phyloP scores from a whole-genome alignment of 2,329 filamentous ascomycete genomes.

The Colletotrichum zoysiae region DNA sequence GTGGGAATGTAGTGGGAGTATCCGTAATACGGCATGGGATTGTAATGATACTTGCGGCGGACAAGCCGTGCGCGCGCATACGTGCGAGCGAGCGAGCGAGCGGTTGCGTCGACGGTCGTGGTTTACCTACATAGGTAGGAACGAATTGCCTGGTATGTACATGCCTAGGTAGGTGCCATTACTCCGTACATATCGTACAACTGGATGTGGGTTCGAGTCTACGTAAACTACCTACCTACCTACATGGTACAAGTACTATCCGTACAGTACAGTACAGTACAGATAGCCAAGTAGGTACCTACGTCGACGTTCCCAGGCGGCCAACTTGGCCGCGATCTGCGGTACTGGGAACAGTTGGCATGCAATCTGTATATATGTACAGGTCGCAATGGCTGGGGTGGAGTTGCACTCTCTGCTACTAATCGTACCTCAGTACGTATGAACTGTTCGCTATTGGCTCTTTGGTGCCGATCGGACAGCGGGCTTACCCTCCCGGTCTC shows the following conservation, averaged over 20 bases:
- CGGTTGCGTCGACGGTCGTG: conserved; percentile 34
- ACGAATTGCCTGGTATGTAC: too few relatives aligned
- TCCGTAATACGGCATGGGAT: conserved; percentile 34
- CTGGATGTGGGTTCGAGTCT: conserved; percentile 28
- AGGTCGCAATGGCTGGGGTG: background rate
- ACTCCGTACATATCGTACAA: too few relatives aligned
- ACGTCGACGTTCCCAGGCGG: conserved; percentile 34
- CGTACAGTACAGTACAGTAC: too few relatives aligned
- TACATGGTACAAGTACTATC: too few relatives aligned
- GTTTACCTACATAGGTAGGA: background rate
- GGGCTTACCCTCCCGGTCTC: background rate
- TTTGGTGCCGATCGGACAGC: conserved; percentile 25
- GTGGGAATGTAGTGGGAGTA: conserved; percentile 37
- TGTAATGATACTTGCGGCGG: conserved; percentile 14
- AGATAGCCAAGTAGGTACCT: too few relatives aligned
- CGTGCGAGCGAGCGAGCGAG: background rate
- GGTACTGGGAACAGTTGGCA: conserved; percentile 19
- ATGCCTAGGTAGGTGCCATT: too few relatives aligned
- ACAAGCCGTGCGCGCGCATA: conserved; percentile 3
- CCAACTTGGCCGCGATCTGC: conserved; percentile 33
- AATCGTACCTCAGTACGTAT: background rate
- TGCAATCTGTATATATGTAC: too few relatives aligned
- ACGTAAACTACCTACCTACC: background rate
- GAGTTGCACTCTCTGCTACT: background rate
- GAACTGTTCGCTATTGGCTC: background rate